These are phyloP conservation scores for Malus asiatica DNA, from an alignment of 306 rosid species.

Conservation along the genomic window DNA sequence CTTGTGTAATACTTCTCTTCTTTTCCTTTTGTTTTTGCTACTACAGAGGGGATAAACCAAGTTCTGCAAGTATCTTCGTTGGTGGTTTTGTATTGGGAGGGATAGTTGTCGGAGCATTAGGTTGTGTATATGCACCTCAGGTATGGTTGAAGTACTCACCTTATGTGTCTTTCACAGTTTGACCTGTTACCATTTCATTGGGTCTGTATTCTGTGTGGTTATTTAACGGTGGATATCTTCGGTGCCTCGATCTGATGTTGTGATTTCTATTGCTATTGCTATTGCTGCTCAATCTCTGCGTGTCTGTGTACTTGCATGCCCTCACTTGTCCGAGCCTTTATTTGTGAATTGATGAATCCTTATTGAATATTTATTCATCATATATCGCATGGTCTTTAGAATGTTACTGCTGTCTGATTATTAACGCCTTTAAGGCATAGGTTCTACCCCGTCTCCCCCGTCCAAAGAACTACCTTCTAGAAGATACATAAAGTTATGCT, in stretches of 20 bases:
- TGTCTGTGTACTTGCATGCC: not conserved
- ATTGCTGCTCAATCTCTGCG: not conserved
- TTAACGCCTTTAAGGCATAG: not conserved
- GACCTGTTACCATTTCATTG: not conserved
- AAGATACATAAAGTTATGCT: not conserved
- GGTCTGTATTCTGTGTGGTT: not conserved
- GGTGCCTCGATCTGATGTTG: not conserved
- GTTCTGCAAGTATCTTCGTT: slow-evolving; percentile 38
- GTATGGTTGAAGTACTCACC: slow-evolving; percentile 23
- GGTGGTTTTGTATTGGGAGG: slow-evolving; percentile 67
- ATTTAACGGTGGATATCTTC: not conserved
- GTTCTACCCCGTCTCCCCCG: not conserved
- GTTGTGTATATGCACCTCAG: slow-evolving; percentile 58
- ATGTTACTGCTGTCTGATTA: not conserved
- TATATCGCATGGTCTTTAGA: not conserved
- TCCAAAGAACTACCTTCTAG: not conserved
- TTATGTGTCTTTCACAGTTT: not conserved
- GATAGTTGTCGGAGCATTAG: slow-evolving; percentile 53
- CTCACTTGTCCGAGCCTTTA: not conserved
- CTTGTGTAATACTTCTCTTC: not conserved
- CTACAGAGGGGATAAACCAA: slow-evolving; percentile 37
- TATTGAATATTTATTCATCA: not conserved
- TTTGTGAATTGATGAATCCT: not conserved
- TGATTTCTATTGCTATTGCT: not conserved
- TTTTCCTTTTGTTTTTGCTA: not conserved